Evolutionary conservation across 2,329 filamentous ascomycete species (phyloP).

Genomic region (Trichoderma sp.): DNA sequence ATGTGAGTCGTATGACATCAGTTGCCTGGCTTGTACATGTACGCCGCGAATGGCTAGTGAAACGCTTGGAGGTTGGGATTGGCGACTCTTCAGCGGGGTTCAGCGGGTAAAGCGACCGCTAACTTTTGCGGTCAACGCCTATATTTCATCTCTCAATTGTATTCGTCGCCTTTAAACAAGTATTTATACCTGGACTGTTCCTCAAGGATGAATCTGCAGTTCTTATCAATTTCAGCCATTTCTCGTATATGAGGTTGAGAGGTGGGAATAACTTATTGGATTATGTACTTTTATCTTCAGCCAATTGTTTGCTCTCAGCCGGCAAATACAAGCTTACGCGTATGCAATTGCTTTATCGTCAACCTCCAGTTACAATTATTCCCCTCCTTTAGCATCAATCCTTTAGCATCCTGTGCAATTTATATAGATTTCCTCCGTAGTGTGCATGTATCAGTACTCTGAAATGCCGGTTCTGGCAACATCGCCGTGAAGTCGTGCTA

Average conservation of each 20-base stretch:
- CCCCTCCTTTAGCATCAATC: not conserved
- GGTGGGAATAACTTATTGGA: not conserved
- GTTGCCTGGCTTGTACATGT: not conserved
- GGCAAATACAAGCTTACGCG: not conserved
- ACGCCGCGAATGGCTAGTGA: not conserved
- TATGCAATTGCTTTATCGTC: not conserved
- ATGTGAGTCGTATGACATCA: not conserved
- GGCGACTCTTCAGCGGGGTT: not conserved
- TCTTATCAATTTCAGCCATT: not conserved
- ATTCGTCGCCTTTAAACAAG: not conserved
- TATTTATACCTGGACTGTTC: not conserved
- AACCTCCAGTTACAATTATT: not conserved
- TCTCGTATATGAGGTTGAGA: too few species aligned
- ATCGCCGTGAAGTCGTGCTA: not conserved
- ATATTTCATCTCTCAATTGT: not conserved
- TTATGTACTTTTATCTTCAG: not conserved
- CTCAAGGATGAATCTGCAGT: not conserved
- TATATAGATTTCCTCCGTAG: not conserved
- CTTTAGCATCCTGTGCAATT: not conserved
- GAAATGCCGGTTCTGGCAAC: not conserved
- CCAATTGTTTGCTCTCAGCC: not conserved
- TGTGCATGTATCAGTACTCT: not conserved
- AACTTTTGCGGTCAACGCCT: not conserved
- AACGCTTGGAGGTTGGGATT: not conserved
- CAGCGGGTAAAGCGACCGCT: not conserved